Conservation (phyloP, 2,329 filamentous ascomycete species). For the Xylaria sp. region DNA sequence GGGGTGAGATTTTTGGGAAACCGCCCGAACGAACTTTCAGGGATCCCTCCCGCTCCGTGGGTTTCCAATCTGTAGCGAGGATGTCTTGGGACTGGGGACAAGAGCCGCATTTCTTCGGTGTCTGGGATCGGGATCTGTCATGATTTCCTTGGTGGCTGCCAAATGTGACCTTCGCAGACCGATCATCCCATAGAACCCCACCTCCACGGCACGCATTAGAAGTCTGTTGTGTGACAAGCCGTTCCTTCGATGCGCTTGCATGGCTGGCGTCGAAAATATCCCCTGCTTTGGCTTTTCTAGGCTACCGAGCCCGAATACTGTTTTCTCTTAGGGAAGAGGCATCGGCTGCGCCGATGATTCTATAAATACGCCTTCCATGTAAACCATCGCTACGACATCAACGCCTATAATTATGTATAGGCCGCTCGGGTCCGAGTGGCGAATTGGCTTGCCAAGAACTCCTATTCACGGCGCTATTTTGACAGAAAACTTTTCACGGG, state of each 20-base stretch:
- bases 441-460: background rate
- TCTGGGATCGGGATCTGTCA: conserved; percentile 2
- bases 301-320: background rate
- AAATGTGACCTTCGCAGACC: conserved; percentile 1
- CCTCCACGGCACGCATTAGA: background rate
- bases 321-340: background rate
- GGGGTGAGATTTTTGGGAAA: background rate
- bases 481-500: background rate
- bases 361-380: background rate
- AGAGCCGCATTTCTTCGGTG: conserved; percentile 6
- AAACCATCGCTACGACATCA: conserved; percentile 9
- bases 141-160: background rate
- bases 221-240: background rate
- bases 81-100: background rate
- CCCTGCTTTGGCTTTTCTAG: background rate
- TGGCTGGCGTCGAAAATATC: background rate
- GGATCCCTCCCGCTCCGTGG: background rate
- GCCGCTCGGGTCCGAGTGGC: background rate
- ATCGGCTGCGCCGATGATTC: background rate
- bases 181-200: conserved; percentile 1
- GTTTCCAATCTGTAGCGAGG: background rate
- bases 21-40: background rate
- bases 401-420: background rate
- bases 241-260: background rate
- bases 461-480: background rate